Evolutionary conservation across 805 yeast genomes (phyloP).

Genomic region (Zygosaccharomyces bailii): DNA sequence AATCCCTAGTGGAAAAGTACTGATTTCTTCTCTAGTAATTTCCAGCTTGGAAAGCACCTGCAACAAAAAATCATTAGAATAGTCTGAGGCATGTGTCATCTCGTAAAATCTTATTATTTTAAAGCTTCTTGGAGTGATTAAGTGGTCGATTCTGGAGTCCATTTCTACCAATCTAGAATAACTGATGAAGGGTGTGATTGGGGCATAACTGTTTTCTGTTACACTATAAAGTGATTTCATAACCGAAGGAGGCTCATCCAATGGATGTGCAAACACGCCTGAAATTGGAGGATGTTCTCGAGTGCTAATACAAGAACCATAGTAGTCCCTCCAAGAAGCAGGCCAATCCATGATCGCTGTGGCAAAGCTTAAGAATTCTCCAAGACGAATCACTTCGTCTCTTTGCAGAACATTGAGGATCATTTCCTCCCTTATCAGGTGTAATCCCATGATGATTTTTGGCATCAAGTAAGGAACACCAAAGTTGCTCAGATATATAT

Average conservation of each 20-base stretch:
- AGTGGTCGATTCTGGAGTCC: constrained; percentile 47
- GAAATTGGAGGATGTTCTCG: no score
- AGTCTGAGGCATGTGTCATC: constrained; percentile 51
- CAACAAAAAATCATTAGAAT: constrained; percentile 51
- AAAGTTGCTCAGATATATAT: constrained; percentile 18
- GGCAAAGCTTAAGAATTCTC: constrained; percentile 56
- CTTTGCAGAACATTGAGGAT: constrained; percentile 50
- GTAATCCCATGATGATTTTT: constrained; percentile 63
- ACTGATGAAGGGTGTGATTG: constrained; percentile 50
- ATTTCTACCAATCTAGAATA: constrained; percentile 69
- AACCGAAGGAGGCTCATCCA: constrained; percentile 36
- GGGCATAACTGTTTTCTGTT: constrained; percentile 27
- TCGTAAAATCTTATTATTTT: constrained; percentile 60
- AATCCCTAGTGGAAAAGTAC: constrained; percentile 72
- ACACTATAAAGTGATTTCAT: constrained; percentile 44
- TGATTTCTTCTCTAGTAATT: constrained; percentile 50
- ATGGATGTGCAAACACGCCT: constrained; percentile 27
- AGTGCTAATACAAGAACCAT: constrained; percentile 34
- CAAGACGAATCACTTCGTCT: constrained; percentile 41
- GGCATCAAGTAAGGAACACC: constrained; percentile 55
- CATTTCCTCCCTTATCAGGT: constrained; percentile 72
- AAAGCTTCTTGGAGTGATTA: constrained; percentile 64
- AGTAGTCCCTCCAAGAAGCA: constrained; percentile 57
- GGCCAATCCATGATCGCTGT: constrained; percentile 75
- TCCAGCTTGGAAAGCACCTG: constrained; percentile 58